Base-by-base conservation (phyloP, 2,329 filamentous ascomycete species). In the Arthroderma uncinatum region DNA sequence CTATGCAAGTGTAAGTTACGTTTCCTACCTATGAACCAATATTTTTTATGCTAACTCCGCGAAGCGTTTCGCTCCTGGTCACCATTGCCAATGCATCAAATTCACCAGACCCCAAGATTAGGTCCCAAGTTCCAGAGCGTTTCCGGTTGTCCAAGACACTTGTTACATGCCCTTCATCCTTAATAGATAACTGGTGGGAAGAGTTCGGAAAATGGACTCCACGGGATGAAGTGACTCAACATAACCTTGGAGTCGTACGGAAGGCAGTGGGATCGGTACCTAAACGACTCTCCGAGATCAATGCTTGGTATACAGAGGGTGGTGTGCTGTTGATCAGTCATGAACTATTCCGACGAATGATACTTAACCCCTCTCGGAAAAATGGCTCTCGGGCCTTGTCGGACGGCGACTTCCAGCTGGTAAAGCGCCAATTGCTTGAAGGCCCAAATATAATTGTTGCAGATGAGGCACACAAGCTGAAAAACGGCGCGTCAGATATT, bases 381-480 rank as follows among this genome's bases (percentile, higher is more conserved):
- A 61, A 57, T 57, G 62, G 60, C 30, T 53, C 58, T 14, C 57
- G 64, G n/a, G 62, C 64, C 21, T 60, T 74, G 1, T 70, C 71
- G 7, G 64, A 65, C 8, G 64, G 67, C n/a, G 63, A 70, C 2
- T 70, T 79, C 36, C 66, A 71, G 2, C 71, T 62, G n/a, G 62
- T 77, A 8, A 67, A 67, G 33, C 65, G 75, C 8, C 71, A 80
- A 30, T 70, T 95, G 5, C 69, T 82, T 0, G 64, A 84, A 2
- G 74, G 76, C 0, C 82, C 90, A 0, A 86, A 80, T 59, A 79
- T 95, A 48, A 83, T 95, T 21, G 73, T 96, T 54, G 87, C 86
- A 0, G 91, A 96, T 65, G 91, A 96, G 70, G 90, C 89, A 0
- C 91, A 96, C 66, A 74, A 71, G 21, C 72, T 95, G 67, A 95